Evolutionary conservation across 257 asterid genomes (phyloP), one percentile per base, ranked within the genome.

Genomic region (Dorcoceras hygrometricum): DNA sequence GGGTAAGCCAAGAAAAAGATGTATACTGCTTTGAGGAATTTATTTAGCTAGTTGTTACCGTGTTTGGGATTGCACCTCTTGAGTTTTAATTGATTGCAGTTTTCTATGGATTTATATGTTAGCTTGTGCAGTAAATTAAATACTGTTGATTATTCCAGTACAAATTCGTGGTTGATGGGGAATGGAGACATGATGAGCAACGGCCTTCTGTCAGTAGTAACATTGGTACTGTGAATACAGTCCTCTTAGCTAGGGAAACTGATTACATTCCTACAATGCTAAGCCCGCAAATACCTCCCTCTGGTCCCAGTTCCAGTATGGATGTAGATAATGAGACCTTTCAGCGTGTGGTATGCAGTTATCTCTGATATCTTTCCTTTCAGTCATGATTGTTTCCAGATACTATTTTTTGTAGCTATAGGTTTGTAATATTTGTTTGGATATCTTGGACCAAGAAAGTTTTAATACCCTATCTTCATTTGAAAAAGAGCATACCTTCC

Each of bases 161-260:
- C 85, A 94, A 88, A 75, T 90, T 94, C 78, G 83, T 90, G 51
- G 96, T 94, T 74, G 99, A 90, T 81, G 99, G 97, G 70, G 99
- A 90, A 73, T 87, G 95, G 89, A 83, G 95, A 67, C 95, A 94
- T 63, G 99, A 94, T 55, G 97, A 94, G 70, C 89, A 76, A 68
- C 95, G 87, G 71, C 92, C 95, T 64, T 80, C 78, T 62, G 80
- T 83, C 64, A 82, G 68, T 63, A 83, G 92, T 80, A 90, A 76
- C 79, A 79, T 77, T 75, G 97, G 95, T 67, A 84, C 76, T 43
- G 92, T 94, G 73, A 94, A 94, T 76, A 88, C 96, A 34, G 62
- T 94, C 71, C 86, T 88, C 63, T 79, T 88, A 75, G 77, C 93
- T 31, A 79, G 85, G 71, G 94, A 84, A 55, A 74, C 89, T 20